Evolutionary conservation across 495 filamentous ascomycete species (phyloP).

Genomic region (Neurospora sublineolata): DNA sequence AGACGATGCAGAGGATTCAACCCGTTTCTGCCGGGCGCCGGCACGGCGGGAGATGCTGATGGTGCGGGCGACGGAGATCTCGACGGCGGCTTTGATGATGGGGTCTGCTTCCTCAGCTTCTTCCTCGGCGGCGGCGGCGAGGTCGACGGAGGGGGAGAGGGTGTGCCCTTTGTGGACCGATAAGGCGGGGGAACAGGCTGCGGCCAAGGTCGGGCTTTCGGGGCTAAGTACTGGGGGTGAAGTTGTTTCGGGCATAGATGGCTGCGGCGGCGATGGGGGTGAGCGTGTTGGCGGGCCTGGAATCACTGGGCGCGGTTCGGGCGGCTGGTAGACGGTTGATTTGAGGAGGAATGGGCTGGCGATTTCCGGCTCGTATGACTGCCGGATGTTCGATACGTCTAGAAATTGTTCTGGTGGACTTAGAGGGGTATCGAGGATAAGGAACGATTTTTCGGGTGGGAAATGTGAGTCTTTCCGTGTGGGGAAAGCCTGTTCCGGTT

Average conservation of each 20-base stretch:
- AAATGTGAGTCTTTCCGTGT: slow-evolving; percentile 20
- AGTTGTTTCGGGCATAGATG: neutral
- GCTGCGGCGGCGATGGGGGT: neutral
- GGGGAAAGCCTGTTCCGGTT: neutral
- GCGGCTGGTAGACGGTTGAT: slow-evolving; percentile 31
- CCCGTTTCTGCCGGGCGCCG: neutral
- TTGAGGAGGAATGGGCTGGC: slow-evolving; percentile 5
- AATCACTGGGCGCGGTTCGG: slow-evolving; percentile 15
- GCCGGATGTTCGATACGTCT: neutral
- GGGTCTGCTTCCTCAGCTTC: slow-evolving; percentile 25
- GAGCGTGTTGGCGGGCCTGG: slow-evolving; percentile 15
- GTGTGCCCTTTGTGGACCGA: slow-evolving; percentile 21
- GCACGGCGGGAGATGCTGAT: slow-evolving; percentile 41
- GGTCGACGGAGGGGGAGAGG: slow-evolving; percentile 17
- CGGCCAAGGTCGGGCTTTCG: slow-evolving; percentile 17
- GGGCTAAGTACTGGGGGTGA: neutral
- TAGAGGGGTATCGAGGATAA: slow-evolving; percentile 36
- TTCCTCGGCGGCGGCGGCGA: neutral
- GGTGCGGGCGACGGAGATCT: slow-evolving; percentile 48
- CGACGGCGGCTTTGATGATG: slow-evolving; percentile 34
- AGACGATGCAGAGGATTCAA: neutral
- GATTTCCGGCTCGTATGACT: slow-evolving; percentile 13
- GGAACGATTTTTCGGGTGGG: slow-evolving; percentile 30
- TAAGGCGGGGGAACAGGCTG: slow-evolving; percentile 10
- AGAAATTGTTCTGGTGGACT: slow-evolving; percentile 10